Evolutionary conservation across 2,329 filamentous ascomycete species (phyloP), one percentile per base, ranked within the genome.

Genomic region (Blastomyces silverae): DNA sequence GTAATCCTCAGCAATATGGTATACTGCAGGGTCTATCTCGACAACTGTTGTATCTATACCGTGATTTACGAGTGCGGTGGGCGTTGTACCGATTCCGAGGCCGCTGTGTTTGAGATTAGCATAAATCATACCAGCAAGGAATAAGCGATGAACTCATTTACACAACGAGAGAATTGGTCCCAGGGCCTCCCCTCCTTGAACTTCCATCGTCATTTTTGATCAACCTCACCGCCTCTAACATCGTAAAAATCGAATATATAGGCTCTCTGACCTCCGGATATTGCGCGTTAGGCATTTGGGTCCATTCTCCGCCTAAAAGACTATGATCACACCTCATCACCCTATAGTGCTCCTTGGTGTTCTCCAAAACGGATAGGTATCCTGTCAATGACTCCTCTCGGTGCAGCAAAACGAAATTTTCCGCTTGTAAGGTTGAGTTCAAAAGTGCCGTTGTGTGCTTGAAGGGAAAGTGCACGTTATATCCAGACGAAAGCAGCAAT

Each of bases 191-290:
- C 28, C 72, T 73, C 48, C 64, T 68, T 34, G 68, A 67, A 50
- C 71, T 66, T 11, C 73, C 72, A 59, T 72, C 66, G 39, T 82
- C 79, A 4, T 81, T 77, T 70, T 94, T 82, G 31, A 96, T 82
- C 42, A 99, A 83, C 28, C 94, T 85, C 7, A 97, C 89, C 3
- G 93, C 91, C 76, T 99, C 94, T 0, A 99, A 85, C 83, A 96
- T 95, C 34, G 91, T 88, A 75, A 99, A 99, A n/a, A 97, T 89
- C 11, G 91, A 89, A 74, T 97, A 99, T 64, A 99, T 91, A 0
- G 93, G 91, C 77, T 99, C 94, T 13, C 86, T 85, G 22, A 91
- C 79, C 56, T 83, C 75, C 1, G 82, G 84, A 73, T 79, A 61
- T 78, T 81, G 66, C 74, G 87, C 76, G 71, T 76, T 68, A 25